Evolutionary conservation across 768 basidiomycete species (phyloP).

Genomic region (Fomitopsis pulvina): DNA sequence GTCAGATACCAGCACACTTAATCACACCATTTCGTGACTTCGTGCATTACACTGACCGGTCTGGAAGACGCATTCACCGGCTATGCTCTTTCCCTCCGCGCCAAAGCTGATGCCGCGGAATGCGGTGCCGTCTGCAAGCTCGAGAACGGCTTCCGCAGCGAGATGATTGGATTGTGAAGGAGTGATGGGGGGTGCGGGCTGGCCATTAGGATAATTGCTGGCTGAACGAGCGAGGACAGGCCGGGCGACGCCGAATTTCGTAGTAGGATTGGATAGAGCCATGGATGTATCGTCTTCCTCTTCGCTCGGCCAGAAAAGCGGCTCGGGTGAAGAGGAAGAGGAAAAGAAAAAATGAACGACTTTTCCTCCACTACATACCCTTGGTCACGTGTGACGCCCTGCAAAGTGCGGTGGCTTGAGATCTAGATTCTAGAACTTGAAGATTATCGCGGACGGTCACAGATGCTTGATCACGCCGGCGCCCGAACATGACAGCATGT

Average conservation of each 20-base stretch:
- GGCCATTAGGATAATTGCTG: conserved; percentile 31
- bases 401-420: not conserved
- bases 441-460: not conserved
- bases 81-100: conserved; percentile 81
- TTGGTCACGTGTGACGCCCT: not conserved
- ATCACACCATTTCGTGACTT: too few species aligned
- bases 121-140: conserved; percentile 85
- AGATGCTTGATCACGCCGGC: too few species aligned
- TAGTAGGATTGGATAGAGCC: conserved; percentile 16
- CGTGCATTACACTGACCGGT: conserved; percentile 73
- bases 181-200: conserved; percentile 29
- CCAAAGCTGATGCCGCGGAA: conserved; percentile 92
- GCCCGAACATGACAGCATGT: too few species aligned
- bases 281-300: conserved; percentile 23
- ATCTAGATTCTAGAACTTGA: not conserved
- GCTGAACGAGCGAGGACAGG: conserved; percentile 40
- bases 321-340: conserved; percentile 26
- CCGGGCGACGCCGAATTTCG: conserved; percentile 21
- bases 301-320: conserved; percentile 19
- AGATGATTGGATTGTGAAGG: conserved; percentile 20
- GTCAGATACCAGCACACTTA: too few species aligned
- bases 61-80: conserved; percentile 99
- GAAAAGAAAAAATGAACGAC: conserved; percentile 15
- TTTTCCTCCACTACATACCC: not conserved
- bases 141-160: conserved; percentile 62